Conservation (phyloP, 495 filamentous ascomycete species). For the Pyronema omphalodes region DNA sequence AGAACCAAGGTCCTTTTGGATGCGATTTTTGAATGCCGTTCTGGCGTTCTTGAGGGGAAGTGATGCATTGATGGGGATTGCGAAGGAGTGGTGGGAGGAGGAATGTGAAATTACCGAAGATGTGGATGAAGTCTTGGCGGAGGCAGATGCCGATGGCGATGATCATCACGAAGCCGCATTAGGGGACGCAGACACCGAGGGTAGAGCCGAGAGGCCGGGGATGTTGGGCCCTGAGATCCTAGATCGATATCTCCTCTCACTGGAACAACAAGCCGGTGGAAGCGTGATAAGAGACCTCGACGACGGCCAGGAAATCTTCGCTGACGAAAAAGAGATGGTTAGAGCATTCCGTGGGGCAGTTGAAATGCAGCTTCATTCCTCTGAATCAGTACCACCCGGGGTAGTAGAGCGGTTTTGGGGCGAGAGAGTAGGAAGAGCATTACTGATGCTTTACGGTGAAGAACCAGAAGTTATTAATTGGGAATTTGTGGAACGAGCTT, state of each 20-base stretch:
- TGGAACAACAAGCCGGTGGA: slow-evolving; percentile 8
- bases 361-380: background rate
- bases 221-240: background rate
- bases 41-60: slow-evolving; percentile 12
- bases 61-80: slow-evolving; percentile 9
- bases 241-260: slow-evolving; percentile 5
- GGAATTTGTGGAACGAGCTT: slow-evolving; percentile 41
- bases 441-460: slow-evolving; percentile 43
- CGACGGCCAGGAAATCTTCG: slow-evolving; percentile 14
- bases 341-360: slow-evolving; percentile 11
- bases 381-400: background rate
- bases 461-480: slow-evolving; percentile 34
- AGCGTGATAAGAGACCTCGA: slow-evolving; percentile 11
- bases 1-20: slow-evolving; percentile 6
- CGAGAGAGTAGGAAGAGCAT: slow-evolving; percentile 37
- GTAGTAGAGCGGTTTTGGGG: slow-evolving; percentile 41
- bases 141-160: background rate
- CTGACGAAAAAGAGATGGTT: slow-evolving; percentile 11
- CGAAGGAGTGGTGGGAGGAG: slow-evolving; percentile 5
- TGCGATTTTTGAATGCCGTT: slow-evolving; percentile 10
- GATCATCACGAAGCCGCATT: background rate
- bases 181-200: too few relatives aligned
- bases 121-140: background rate
- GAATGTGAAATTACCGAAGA: slow-evolving; percentile 1
- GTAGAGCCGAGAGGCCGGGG: too few relatives aligned